A percentile compares a stretch with the other conserved stretches of the same genome.
These are phyloP conservation scores for Malus domestica DNA, from an alignment of 306 rosid species.

Conservation along the genomic window ASM211411v1 NC_041795.1:9120501-9121000, in stretches of 20 bases:
- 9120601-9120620: neutral
- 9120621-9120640: neutral
- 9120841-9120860: neutral
- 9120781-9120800: neutral
- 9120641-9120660: neutral
- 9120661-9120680: neutral
- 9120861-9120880: neutral
- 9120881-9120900: neutral
- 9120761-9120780: neutral
- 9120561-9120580: neutral
- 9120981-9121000: slow-evolving; percentile 97
- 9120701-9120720: neutral
- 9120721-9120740: neutral
- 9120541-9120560: neutral
- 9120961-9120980: slow-evolving; percentile 97
- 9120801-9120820: neutral
- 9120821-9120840: neutral
- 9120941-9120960: slow-evolving; percentile 89
- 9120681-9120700: neutral
- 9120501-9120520: neutral
- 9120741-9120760: neutral
- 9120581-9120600: neutral
- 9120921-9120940: slow-evolving; percentile 68
- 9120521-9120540: neutral
- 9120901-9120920: slow-evolving; percentile 20